These are phyloP conservation scores for Westerdykella ornata DNA, from an alignment of 2,329 filamentous ascomycete species.

Conservation along the genomic window DNA sequence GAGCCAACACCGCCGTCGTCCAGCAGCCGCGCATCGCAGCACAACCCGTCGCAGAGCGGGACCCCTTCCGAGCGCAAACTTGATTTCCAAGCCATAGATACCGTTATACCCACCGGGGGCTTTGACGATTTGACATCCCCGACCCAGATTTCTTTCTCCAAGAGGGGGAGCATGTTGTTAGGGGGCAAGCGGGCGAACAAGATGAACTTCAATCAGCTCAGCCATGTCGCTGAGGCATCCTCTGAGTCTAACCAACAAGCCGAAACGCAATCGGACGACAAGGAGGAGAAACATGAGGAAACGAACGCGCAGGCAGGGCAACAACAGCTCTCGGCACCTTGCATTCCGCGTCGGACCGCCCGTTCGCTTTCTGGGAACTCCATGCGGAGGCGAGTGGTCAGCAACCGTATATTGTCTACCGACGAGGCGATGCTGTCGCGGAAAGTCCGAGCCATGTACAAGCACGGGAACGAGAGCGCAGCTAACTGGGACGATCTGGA, in stretches of 20 bases:
- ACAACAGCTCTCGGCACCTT: constrained; percentile 9
- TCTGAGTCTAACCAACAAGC: constrained; percentile 12
- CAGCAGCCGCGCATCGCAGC: constrained; percentile 9
- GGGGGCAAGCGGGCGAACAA: constrained; percentile 46
- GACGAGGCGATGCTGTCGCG: constrained; percentile 59
- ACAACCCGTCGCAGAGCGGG: constrained; percentile 1
- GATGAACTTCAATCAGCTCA: constrained; percentile 24
- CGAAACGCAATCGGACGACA: constrained; percentile 7
- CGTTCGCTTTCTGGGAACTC: constrained; percentile 36
- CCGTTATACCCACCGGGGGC: constrained; percentile 50
- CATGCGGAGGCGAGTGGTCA: constrained; percentile 28
- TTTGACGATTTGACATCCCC: constrained; percentile 49
- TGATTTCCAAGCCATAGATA: constrained; percentile 46
- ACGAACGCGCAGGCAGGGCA: background rate
- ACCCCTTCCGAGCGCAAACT: background rate
- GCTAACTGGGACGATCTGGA: constrained; percentile 37
- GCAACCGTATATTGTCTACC: constrained; percentile 51
- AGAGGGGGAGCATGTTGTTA: constrained; percentile 54
- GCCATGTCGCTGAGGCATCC: constrained; percentile 16
- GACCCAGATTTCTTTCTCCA: constrained; percentile 52
- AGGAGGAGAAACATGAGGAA: constrained; percentile 9
- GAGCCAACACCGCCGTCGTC: constrained; percentile 15
- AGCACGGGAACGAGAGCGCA: constrained; percentile 53
- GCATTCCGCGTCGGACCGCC: constrained; percentile 23
- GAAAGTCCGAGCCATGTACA: constrained; percentile 59